A percentile compares a stretch with the other conserved stretches of the same genome.
These are phyloP conservation scores for Neurospora sp. DNA, from an alignment of 495 filamentous ascomycete species.

Conservation along the genomic window DNA sequence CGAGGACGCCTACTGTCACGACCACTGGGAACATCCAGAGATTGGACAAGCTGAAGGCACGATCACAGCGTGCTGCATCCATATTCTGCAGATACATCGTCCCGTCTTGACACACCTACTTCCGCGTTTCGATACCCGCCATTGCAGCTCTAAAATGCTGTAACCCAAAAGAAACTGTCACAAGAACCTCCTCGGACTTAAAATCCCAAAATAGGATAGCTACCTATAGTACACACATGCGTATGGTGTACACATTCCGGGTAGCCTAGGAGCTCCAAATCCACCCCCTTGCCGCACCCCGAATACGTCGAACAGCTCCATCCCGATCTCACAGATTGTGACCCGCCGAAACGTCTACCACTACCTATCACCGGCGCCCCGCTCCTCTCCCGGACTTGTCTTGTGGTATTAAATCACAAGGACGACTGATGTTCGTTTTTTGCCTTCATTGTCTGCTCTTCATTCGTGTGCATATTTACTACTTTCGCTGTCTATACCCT, in stretches of 20 bases:
- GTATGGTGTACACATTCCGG: background rate
- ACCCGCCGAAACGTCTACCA: background rate
- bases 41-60: background rate
- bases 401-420: constrained; percentile 1
- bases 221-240: background rate
- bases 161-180: background rate
- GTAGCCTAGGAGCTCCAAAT: background rate
- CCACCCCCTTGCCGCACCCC: background rate
- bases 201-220: background rate
- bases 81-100: background rate
- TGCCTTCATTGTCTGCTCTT: background rate
- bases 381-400: background rate
- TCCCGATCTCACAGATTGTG: constrained; percentile 9
- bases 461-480: background rate
- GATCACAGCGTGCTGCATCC: background rate
- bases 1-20: background rate
- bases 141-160: background rate
- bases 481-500: constrained; percentile 2
- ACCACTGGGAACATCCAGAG: background rate
- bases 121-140: background rate
- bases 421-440: background rate
- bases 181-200: background rate
- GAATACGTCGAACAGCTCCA: constrained; percentile 5
- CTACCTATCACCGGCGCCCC: background rate
- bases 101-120: background rate